A percentile compares a stretch with the other conserved stretches of the same genome.
Conservation (phyloP, 345 rosid genomes). For the Isatis tinctoria region DNA sequence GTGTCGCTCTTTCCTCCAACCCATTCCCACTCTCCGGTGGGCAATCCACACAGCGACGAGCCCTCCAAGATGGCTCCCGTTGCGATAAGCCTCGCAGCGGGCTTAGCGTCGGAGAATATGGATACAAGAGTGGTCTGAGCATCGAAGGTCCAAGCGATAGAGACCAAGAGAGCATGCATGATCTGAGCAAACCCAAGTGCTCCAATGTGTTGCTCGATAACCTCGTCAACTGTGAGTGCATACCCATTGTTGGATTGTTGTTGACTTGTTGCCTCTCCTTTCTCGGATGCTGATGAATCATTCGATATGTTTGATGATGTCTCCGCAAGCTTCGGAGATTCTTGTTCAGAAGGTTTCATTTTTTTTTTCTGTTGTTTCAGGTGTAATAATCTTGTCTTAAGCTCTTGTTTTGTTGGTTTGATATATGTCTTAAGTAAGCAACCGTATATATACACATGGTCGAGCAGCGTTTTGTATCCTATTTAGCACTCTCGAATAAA, state of each 20-base stretch:
- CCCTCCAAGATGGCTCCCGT: conserved; percentile 19
- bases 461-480: neutral
- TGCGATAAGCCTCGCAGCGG: conserved; percentile 22
- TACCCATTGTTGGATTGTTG: conserved; percentile 22
- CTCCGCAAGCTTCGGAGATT: conserved; percentile 19
- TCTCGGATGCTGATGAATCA: conserved; percentile 27
- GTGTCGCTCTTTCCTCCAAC: conserved; percentile 43
- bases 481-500: conserved; percentile 4
- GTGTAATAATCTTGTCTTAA: conserved; percentile 7
- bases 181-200: conserved; percentile 61
- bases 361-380: conserved; percentile 23
- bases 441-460: conserved; percentile 24
- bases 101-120: conserved; percentile 71
- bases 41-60: conserved; percentile 43
- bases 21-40: conserved; percentile 69
- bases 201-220: conserved; percentile 57
- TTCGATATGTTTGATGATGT: conserved; percentile 28
- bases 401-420: conserved; percentile 3
- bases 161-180: conserved; percentile 58
- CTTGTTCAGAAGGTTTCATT: conserved; percentile 18
- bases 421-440: conserved; percentile 18
- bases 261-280: conserved; percentile 21
- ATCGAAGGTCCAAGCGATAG: conserved; percentile 67
- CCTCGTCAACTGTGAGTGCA: conserved; percentile 68
- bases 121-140: conserved; percentile 60